These are phyloP conservation scores for Conticribra guillardii DNA, from an alignment of 108 stramenopile genomes.

Conservation along the genomic window DNA sequence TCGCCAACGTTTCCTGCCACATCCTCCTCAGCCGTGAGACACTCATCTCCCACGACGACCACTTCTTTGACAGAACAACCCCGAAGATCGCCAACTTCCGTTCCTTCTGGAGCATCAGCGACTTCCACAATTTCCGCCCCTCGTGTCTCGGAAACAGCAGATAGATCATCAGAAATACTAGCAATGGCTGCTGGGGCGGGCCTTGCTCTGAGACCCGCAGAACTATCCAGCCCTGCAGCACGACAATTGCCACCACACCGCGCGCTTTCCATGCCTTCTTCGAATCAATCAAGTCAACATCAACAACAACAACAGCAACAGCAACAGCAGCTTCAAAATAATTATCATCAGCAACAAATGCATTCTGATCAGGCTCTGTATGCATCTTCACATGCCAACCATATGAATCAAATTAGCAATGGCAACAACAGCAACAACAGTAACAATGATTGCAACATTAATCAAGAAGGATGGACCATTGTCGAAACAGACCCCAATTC, in stretches of 20 bases:
- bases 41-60: too few relatives aligned
- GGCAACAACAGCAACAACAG: not conserved
- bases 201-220: too few relatives aligned
- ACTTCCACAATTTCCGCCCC: not conserved
- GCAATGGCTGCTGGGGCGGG: not conserved
- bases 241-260: too few relatives aligned
- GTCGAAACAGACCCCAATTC: conserved; percentile 18
- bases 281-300: too few relatives aligned
- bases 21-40: conserved; percentile 1
- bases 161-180: not conserved
- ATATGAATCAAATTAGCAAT: not conserved
- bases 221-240: too few relatives aligned
- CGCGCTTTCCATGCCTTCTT: too few relatives aligned
- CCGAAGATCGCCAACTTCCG: conserved; percentile 3
- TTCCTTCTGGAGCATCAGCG: not conserved
- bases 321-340: conserved; percentile 1
- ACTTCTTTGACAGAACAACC: too few relatives aligned
- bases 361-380: not conserved
- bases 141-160: too few relatives aligned
- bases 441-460: conserved; percentile 1
- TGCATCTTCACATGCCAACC: not conserved
- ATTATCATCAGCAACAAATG: not conserved
- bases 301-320: conserved; percentile 10
- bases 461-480: conserved; percentile 42
- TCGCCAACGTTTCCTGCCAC: not conserved